Evolutionary conservation across 139 green algal species (phyloP), one percentile per base, ranked within the genome.

Genomic region (Monoraphidium neglectum): DNA sequence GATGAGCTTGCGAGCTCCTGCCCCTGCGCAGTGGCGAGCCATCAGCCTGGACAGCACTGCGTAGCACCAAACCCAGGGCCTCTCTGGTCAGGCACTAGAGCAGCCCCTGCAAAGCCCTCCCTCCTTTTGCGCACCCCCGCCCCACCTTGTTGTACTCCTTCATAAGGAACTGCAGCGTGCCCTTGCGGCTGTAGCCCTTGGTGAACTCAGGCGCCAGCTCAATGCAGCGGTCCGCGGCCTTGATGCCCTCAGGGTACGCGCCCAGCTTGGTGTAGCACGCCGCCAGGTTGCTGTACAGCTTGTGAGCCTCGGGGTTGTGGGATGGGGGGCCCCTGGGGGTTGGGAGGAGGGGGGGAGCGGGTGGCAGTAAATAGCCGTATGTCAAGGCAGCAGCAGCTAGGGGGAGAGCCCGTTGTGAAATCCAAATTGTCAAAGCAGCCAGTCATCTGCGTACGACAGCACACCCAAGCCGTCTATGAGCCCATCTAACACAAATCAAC

Each of bases 191-290:
- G 82, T 95, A 94, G 2, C 87, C 88, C 89, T 98, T 98, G 43
- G 73, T 82, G 74, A 99, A 99, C 51, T 85, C 81, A 16, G 97
- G 97, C 35, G 92, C 86, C 40, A 99, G 87, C 79, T 93, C 87
- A 43, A 99, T 98, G 87, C 95, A 99, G 91, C 95, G 49, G 56
- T 94, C 84, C 28, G 91, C 94, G 59, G 98, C 96, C 87, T 99
- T 97, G 56, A 96, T 59, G 1, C 90, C 96, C 74, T 99, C 96
- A 23, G 90, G 90, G 82, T 95, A 93, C 12, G 97, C 96, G 2
- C 89, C 90, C 30, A 99, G 90, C 90, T 99, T 99, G 67, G 95
- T 99, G 92, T 98, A 99, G 85, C 91, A 98, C n/a, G 97, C 97
- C 1, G 96, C 91, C 37, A 95, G 85, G 90, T 99, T 99, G 85